Conservation (phyloP, 2,329 filamentous ascomycete species). For the Talaromyces sp. region DNA sequence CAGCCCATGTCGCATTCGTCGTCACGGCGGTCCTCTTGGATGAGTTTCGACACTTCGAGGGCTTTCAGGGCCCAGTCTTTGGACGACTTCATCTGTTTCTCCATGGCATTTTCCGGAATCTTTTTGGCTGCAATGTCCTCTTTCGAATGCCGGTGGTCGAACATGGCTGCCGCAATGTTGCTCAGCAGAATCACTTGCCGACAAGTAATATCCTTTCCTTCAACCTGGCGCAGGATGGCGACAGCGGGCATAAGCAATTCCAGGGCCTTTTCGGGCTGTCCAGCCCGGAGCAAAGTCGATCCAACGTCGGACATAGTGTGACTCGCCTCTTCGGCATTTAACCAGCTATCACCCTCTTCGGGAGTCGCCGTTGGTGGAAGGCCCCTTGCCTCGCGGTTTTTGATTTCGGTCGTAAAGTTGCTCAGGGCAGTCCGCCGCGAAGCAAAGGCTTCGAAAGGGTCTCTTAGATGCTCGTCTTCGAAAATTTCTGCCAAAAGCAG, state of each 20-base stretch:
- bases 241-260: conserved; percentile 85
- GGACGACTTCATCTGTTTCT: conserved; percentile 10
- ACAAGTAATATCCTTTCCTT: conserved; percentile 52
- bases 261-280: conserved; percentile 74
- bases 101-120: conserved; percentile 61
- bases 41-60: conserved; percentile 9
- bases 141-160: conserved; percentile 20
- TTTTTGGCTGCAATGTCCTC: conserved; percentile 45
- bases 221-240: conserved; percentile 54
- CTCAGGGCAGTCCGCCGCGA: conserved; percentile 77
- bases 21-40: conserved; percentile 52
- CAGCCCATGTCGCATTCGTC: conserved; percentile 81
- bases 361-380: conserved; percentile 60
- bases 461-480: conserved; percentile 67
- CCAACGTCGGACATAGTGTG: conserved; percentile 57
- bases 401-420: conserved; percentile 68
- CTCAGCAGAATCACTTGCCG: conserved; percentile 70
- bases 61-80: conserved; percentile 13
- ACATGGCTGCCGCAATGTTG: conserved; percentile 51
- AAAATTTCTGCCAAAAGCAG: conserved; percentile 86
- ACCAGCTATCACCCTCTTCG: conserved; percentile 30
- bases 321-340: conserved; percentile 36
- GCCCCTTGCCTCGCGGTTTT: conserved; percentile 62
- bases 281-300: conserved; percentile 67
- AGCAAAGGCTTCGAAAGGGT: conserved; percentile 70